Percentiles rank a stretch among this genome's conserved stretches.
Evolutionary conservation across 2,329 filamentous ascomycete genomes (phyloP).

Genomic region (Pseudogymnoascus pannorum): DNA sequence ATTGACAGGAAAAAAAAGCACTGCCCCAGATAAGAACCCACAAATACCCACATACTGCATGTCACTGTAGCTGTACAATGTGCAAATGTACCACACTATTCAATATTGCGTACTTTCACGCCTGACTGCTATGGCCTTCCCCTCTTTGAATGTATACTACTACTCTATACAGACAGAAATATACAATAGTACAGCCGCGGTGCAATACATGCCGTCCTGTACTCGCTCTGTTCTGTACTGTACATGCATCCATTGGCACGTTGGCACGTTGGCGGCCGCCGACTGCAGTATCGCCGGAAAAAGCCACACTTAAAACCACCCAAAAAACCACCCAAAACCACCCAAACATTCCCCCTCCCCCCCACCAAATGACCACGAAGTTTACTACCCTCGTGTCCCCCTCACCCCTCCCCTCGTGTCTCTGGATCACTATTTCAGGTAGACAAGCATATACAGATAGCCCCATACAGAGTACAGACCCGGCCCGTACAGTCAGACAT

Average conservation of each 20-base stretch:
- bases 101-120: background rate
- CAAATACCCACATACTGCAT: background rate
- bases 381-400: background rate
- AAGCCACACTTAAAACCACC: constrained; percentile 8
- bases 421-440: background rate
- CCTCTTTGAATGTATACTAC: background rate
- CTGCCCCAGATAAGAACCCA: constrained; percentile 6
- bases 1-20: constrained; percentile 6
- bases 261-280: constrained; percentile 1
- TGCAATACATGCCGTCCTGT: background rate
- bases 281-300: background rate
- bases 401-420: background rate
- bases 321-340: background rate
- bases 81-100: background rate
- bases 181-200: background rate
- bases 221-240: background rate
- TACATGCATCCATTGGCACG: background rate
- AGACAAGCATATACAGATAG: background rate
- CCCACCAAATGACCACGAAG: background rate
- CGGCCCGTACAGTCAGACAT: background rate
- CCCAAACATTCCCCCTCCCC: background rate
- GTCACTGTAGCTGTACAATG: background rate
- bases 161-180: background rate
- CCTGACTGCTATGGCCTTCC: background rate
- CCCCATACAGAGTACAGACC: background rate